Conservation (phyloP, 148 eudicot species). For the Hydrangea macrophylla region DNA sequence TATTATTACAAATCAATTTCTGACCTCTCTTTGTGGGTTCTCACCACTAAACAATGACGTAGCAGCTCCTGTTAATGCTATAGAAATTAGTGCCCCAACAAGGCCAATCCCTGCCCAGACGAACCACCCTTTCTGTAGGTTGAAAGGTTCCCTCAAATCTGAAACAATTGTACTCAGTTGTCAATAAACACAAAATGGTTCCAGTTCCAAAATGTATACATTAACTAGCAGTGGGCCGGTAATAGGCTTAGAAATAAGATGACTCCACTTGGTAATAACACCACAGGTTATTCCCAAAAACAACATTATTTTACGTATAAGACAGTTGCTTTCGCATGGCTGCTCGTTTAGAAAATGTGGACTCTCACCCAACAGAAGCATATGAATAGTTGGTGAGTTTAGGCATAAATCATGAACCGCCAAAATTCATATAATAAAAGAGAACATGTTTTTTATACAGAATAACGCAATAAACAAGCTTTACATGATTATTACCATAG, state of each 20-base stretch:
- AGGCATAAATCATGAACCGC: not conserved
- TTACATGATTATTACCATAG: slow-evolving; percentile 51
- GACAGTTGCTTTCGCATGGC: not conserved
- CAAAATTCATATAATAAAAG: not conserved
- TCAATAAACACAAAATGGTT: not conserved
- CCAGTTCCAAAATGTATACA: not conserved
- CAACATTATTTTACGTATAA: not conserved
- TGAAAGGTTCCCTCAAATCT: slow-evolving; percentile 83
- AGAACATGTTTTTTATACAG: not conserved
- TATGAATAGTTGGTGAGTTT: not conserved
- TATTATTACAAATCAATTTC: slow-evolving; percentile 15
- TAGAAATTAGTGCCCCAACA: slow-evolving; percentile 62
- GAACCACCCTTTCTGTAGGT: slow-evolving; percentile 87
- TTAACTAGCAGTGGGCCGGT: not conserved
- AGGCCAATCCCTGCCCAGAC: slow-evolving; percentile 92
- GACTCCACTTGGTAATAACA: not conserved
- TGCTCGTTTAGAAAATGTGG: not conserved
- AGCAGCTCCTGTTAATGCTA: slow-evolving; percentile 70
- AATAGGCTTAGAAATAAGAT: not conserved
- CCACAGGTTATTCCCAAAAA: not conserved
- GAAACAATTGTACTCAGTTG: slow-evolving; percentile 20
- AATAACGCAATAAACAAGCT: not conserved
- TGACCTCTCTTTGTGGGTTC: slow-evolving; percentile 85
- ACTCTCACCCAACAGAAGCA: not conserved
- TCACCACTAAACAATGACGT: slow-evolving; percentile 68